Conservation (phyloP, 257 asterid species). For the Dorcoceras hygrometricum region DNA sequence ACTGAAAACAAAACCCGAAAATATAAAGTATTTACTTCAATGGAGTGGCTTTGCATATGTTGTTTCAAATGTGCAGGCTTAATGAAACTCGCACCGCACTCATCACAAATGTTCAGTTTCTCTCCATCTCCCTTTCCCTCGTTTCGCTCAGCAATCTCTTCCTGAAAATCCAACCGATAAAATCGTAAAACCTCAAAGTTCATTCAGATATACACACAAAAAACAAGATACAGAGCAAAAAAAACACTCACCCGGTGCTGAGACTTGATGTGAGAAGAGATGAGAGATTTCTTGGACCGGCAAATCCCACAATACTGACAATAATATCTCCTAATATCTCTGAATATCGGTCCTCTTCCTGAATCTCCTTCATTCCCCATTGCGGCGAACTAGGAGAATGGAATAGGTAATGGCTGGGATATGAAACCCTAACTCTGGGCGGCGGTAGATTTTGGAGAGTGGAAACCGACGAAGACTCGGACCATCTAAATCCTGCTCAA, state of each 20-base stretch:
- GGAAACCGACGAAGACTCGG: too few species aligned
- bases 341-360: slow-evolving; percentile 41
- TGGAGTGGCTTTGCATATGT: slow-evolving; percentile 86
- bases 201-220: neutral
- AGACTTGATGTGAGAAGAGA: slow-evolving; percentile 58
- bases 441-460: too few species aligned
- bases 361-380: slow-evolving; percentile 28
- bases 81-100: slow-evolving; percentile 64
- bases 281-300: slow-evolving; percentile 80
- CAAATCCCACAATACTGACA: slow-evolving; percentile 84
- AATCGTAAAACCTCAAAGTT: neutral
- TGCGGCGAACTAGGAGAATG: neutral
- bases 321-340: slow-evolving; percentile 67
- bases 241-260: slow-evolving; percentile 50
- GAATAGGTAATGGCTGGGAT: too few species aligned
- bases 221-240: too few species aligned
- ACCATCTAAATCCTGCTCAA: too few species aligned
- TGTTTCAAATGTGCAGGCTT: slow-evolving; percentile 89
- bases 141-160: slow-evolving; percentile 31
- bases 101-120: slow-evolving; percentile 54
- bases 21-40: slow-evolving; percentile 43
- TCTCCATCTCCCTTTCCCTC: slow-evolving; percentile 25
- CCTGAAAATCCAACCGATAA: slow-evolving; percentile 31
- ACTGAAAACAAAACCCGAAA: neutral
- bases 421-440: too few species aligned